Conservation (phyloP, 1,284 basidiomycete genomes). For the Ceratobasidium papillatum region DNA sequence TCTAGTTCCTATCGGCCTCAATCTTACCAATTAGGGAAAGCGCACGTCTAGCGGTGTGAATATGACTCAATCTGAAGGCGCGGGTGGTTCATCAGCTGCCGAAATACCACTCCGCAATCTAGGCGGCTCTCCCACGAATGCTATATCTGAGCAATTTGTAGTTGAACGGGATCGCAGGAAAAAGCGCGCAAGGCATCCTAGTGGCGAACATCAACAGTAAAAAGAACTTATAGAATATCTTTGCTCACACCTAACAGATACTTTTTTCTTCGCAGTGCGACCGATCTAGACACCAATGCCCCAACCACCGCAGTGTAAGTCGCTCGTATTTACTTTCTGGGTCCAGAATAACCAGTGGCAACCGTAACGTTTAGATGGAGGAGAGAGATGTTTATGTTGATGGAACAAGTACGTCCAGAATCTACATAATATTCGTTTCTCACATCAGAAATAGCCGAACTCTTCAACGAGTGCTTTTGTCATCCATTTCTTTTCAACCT, state of each 20-base stretch:
- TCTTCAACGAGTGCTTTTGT: constrained; percentile 72
- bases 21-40: background rate
- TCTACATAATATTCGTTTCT: background rate
- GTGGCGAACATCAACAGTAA: constrained; percentile 22
- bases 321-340: background rate
- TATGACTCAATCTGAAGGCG: constrained; percentile 25
- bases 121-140: constrained; percentile 18
- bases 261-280: background rate
- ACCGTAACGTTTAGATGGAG: background rate
- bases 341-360: background rate
- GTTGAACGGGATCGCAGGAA: constrained; percentile 30
- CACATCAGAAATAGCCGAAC: constrained; percentile 63
- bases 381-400: constrained; percentile 36
- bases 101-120: constrained; percentile 23
- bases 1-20: background rate
- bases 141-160: constrained; percentile 26
- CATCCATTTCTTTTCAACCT: constrained; percentile 68
- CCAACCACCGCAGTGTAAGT: constrained; percentile 19
- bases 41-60: background rate
- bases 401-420: constrained; percentile 21
- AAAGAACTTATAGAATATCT: background rate
- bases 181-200: constrained; percentile 12
- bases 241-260: background rate
- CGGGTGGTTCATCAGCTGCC: background rate
- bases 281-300: constrained; percentile 23